These are phyloP conservation scores for Aspergillus novoparasiticus DNA, from an alignment of 2,329 filamentous ascomycete genomes.

Conservation along the genomic window DNA sequence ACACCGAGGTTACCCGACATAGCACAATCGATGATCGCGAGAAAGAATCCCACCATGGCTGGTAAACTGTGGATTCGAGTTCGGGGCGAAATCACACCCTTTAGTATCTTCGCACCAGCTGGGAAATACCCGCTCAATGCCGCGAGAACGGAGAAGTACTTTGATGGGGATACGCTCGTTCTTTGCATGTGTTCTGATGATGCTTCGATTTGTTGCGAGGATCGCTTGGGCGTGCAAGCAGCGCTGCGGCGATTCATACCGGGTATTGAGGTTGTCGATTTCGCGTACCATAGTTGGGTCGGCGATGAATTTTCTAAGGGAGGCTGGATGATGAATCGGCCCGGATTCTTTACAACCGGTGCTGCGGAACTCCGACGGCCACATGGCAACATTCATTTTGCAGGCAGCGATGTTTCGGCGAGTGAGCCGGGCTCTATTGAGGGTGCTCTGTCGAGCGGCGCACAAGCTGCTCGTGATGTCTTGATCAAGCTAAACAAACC, in stretches of 20 bases:
- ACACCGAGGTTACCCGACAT: slow-evolving; percentile 3
- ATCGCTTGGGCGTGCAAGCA: slow-evolving; percentile 8
- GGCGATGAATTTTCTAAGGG: slow-evolving; percentile 19
- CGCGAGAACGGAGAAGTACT: slow-evolving; percentile 12
- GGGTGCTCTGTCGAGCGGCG: slow-evolving; percentile 19
- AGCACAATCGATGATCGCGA: slow-evolving; percentile 11
- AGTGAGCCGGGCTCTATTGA: slow-evolving; percentile 18
- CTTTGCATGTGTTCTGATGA: slow-evolving; percentile 19
- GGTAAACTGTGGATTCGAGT: slow-evolving; percentile 17
- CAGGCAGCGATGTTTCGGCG: slow-evolving; percentile 18
- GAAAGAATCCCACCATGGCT: slow-evolving; percentile 15
- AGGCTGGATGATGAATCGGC: slow-evolving; percentile 19
- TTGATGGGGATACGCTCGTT: slow-evolving; percentile 18
- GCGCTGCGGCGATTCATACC: slow-evolving; percentile 9
- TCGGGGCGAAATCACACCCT: slow-evolving; percentile 15
- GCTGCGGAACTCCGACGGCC: slow-evolving; percentile 11
- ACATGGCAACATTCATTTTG: slow-evolving; percentile 18
- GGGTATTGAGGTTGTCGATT: slow-evolving; percentile 14
- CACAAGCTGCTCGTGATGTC: slow-evolving; percentile 16
- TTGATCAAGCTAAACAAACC: background rate
- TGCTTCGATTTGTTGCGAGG: slow-evolving; percentile 8
- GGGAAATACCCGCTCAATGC: slow-evolving; percentile 17
- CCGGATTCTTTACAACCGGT: slow-evolving; percentile 14
- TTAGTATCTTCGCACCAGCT: slow-evolving; percentile 12
- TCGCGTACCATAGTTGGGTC: slow-evolving; percentile 16